Evolutionary conservation across 2,329 filamentous ascomycete genomes (phyloP).

Genomic region (Ophioceras dolichostomum): DNA sequence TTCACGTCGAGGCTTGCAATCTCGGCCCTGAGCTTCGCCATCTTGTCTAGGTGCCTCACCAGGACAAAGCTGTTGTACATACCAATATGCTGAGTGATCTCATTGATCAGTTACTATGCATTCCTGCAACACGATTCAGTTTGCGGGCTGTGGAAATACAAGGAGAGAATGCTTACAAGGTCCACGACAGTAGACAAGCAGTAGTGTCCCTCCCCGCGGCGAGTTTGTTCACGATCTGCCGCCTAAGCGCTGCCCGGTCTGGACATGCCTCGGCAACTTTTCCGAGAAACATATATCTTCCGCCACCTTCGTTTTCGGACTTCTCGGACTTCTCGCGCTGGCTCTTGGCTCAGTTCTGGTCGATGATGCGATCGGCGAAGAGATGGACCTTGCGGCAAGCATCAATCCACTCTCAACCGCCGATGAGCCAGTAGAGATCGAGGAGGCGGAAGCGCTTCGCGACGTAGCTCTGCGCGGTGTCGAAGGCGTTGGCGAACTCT

Average conservation of each 20-base stretch:
- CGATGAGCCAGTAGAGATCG: constrained; percentile 13
- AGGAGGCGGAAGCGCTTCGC: constrained; percentile 19
- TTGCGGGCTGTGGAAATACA: too few species aligned
- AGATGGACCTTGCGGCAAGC: constrained; percentile 6
- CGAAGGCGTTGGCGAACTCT: constrained; percentile 20
- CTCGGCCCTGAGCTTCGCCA: not conserved
- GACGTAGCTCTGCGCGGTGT: constrained; percentile 19
- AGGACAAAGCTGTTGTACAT: not conserved
- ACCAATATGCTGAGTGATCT: too few species aligned
- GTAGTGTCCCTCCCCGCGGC: constrained; percentile 13
- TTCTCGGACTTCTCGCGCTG: too few species aligned
- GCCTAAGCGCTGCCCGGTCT: constrained; percentile 4
- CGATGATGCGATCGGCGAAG: constrained; percentile 4
- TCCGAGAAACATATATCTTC: constrained; percentile 2
- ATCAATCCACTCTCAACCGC: not conserved
- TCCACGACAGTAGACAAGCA: constrained; percentile 10
- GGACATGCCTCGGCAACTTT: not conserved
- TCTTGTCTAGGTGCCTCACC: not conserved
- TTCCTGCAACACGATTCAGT: too few species aligned
- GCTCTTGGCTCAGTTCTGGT: not conserved
- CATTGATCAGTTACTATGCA: too few species aligned
- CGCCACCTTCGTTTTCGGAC: too few species aligned
- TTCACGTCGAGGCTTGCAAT: not conserved
- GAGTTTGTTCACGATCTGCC: constrained; percentile 9
- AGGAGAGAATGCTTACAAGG: constrained; percentile 10